Base-by-base conservation (phyloP, 2,329 filamentous ascomycete species). In the Capronia coronata region DNA sequence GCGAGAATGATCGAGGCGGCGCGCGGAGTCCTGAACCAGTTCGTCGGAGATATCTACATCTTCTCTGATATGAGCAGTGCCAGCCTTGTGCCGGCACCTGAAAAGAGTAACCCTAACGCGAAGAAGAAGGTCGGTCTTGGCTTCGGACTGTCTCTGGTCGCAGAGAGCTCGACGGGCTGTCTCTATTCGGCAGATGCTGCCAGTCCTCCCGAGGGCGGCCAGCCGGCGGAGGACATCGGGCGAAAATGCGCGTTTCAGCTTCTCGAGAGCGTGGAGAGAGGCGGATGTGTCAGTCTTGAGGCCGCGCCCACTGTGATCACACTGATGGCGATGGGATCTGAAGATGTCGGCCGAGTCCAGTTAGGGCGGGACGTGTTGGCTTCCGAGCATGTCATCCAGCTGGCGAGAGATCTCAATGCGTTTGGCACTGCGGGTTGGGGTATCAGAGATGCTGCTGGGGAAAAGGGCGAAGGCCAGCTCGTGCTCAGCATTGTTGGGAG, bases 271-370 rank as follows among this genome's bases (percentile, higher is more conserved):
- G 84, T 97, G 54, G 79, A 79, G 44, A 79, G 83, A 60, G 91
- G 90, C 9, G 93, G 93, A 1, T 95, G 88, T 65, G 86, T 87
- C 2, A 84, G 82, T 46, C 75, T 75, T 11, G 77, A 84, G 2
- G 86, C 87, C 2, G 82, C 83, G 3, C 75, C 80, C 2, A 91
- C 84, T 0, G 77, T 95, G 57, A 68, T 98, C 46, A 86, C 83
- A 14, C 74, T 98, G 55, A 98, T 98, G 93, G 88, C 90, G 27
- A 97, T 98, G 93, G 93, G 93, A 0, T 87, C 86, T 1, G 93
- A 97, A 65, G 93, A 98, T 67, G 89, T 98, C 11, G 93, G 93
- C 3, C 79, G 93, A 51, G 67, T 98, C 58, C 80, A 87, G 55
- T 65, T 98, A 51, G 88, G 90, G 25, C 83, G 81, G 61, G 86